A percentile compares a stretch with the other conserved stretches of the same genome.
Conservation (phyloP, 495 filamentous ascomycete genomes). For the Annulohypoxylon bovei region DNA sequence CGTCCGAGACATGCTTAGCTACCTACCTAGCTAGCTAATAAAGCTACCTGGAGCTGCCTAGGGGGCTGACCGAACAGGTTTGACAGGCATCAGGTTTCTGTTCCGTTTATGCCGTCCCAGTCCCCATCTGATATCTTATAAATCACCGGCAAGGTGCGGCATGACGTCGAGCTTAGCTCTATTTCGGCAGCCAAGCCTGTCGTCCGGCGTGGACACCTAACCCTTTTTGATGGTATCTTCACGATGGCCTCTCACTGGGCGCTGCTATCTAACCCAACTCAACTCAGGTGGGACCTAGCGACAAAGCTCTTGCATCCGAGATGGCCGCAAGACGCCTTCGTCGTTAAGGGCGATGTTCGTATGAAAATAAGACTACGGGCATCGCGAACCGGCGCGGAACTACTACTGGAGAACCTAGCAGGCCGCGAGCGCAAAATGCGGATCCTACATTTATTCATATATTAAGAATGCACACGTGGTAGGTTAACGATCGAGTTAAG, state of each 20-base stretch:
- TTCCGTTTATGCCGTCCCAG: slow-evolving; percentile 25
- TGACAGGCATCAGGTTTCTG: slow-evolving; percentile 30
- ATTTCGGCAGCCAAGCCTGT: slow-evolving; percentile 38
- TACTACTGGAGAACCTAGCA: slow-evolving; percentile 25
- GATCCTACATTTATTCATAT: slow-evolving; percentile 36
- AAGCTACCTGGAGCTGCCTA: slow-evolving; percentile 17
- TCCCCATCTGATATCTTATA: slow-evolving; percentile 33
- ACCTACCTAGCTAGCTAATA: slow-evolving; percentile 20
- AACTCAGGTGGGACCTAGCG: slow-evolving; percentile 1
- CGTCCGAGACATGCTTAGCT: slow-evolving; percentile 21
- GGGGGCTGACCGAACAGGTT: slow-evolving; percentile 33
- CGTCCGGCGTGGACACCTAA: slow-evolving; percentile 31
- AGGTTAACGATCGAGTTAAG: slow-evolving; percentile 28
- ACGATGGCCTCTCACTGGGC: slow-evolving; percentile 36
- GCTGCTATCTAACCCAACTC: slow-evolving; percentile 14
- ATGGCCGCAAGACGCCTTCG: slow-evolving; percentile 13
- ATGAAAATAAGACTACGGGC: slow-evolving; percentile 17
- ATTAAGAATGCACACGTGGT: slow-evolving; percentile 41
- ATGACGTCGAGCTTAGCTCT: slow-evolving; percentile 37
- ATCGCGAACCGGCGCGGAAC: slow-evolving; percentile 10
- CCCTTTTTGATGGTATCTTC: slow-evolving; percentile 35
- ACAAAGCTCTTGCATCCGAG: slow-evolving; percentile 7
- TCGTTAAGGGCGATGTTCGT: slow-evolving; percentile 12
- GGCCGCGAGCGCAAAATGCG: slow-evolving; percentile 31
- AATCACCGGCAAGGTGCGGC: slow-evolving; percentile 33